A percentile compares a stretch with the other conserved stretches of the same genome.
These are phyloP conservation scores for Tillandsia leiboldiana DNA, from an alignment of 176 grass and related monocot genomes.

Conservation along the genomic window DNA sequence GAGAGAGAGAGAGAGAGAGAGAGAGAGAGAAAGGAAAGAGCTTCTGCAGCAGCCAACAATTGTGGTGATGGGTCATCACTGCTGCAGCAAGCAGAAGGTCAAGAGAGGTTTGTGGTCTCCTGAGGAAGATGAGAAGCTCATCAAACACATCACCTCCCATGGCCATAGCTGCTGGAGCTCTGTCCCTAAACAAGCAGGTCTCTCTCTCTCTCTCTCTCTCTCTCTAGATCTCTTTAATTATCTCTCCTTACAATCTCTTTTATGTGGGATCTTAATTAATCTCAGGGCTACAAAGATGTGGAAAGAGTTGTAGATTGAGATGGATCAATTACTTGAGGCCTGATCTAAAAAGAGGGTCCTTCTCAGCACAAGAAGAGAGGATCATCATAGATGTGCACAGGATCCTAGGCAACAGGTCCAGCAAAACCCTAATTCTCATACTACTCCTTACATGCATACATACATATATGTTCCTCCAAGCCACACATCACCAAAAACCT, in stretches of 20 bases:
- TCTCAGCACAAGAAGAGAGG: constrained; percentile 82
- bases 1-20: not conserved
- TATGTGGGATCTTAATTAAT: not conserved
- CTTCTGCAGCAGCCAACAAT: not conserved
- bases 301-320: constrained; percentile 97
- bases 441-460: not conserved
- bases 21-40: not conserved
- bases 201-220: not conserved
- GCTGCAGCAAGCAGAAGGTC: constrained; percentile 99
- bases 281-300: constrained; percentile 85
- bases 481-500: not conserved
- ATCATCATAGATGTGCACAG: constrained; percentile 94
- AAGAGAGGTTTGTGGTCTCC: constrained; percentile 98
- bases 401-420: constrained; percentile 86
- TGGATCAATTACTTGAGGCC: constrained; percentile 99
- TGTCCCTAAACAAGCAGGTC: constrained; percentile 89
- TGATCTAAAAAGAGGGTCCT: constrained; percentile 84
- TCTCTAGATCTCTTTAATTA: not conserved
- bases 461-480: not conserved
- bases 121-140: constrained; percentile 92
- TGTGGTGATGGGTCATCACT: constrained; percentile 78
- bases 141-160: constrained; percentile 66
- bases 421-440: not conserved
- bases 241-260: not conserved
- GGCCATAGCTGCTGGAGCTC: constrained; percentile 98